These are phyloP conservation scores for Sanghuangporus baumii DNA, from an alignment of 1,284 basidiomycete species.

Conservation along the genomic window DNA sequence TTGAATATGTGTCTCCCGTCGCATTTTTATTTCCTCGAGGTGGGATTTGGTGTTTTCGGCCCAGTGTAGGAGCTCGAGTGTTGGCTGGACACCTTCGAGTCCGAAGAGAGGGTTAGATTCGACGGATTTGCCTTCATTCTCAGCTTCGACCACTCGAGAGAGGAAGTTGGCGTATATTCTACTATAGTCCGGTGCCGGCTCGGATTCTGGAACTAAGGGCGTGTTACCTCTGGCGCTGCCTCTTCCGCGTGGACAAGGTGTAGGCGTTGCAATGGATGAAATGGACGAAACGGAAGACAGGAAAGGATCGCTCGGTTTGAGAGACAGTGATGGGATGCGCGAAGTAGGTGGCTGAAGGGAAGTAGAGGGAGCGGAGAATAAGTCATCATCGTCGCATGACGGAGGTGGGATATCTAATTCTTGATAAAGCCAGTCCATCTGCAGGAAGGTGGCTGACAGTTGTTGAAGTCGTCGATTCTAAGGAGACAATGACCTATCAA, in stretches of 20 bases:
- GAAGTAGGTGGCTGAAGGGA: constrained; percentile 30
- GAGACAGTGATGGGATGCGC: constrained; percentile 29
- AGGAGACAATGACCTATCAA: constrained; percentile 10
- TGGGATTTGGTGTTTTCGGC: constrained; percentile 48
- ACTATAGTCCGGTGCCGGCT: constrained; percentile 42
- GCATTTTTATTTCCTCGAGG: constrained; percentile 64
- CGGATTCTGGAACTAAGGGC: constrained; percentile 3
- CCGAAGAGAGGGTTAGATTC: constrained; percentile 40
- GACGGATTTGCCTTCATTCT: constrained; percentile 41
- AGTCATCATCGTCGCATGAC: constrained; percentile 39
- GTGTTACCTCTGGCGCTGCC: neutral
- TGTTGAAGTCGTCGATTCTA: constrained; percentile 64
- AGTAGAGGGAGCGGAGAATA: constrained; percentile 23
- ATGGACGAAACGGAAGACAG: constrained; percentile 9
- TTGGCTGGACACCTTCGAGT: constrained; percentile 60
- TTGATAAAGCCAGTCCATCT: constrained; percentile 75
- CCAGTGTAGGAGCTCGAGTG: constrained; percentile 58
- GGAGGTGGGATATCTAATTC: constrained; percentile 69
- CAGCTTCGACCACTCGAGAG: constrained; percentile 54
- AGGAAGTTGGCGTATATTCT: constrained; percentile 60
- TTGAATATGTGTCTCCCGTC: constrained; percentile 74
- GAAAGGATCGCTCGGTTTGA: constrained; percentile 30
- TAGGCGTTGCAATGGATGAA: constrained; percentile 14
- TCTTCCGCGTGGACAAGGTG: constrained; percentile 12
- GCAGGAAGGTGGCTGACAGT: constrained; percentile 57